phyloP scores from a whole-genome alignment of 2,329 filamentous ascomycete species.

The Cladosporium halotolerans region DNA sequence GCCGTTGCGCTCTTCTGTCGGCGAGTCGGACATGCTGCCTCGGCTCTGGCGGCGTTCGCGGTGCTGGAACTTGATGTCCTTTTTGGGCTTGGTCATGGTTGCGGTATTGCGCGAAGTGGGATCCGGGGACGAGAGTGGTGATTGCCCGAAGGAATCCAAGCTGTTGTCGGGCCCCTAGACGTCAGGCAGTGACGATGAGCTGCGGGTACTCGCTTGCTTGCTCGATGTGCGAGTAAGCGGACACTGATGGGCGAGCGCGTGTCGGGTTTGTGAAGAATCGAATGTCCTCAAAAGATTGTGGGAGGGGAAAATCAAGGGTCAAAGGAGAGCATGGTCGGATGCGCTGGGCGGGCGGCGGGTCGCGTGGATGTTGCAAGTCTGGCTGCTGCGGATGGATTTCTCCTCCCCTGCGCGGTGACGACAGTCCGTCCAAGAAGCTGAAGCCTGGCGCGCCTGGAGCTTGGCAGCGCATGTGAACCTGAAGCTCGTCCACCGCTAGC shows the following conservation, averaged over 20 bases:
- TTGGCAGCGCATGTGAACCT: too few relatives aligned
- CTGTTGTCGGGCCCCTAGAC: neutral
- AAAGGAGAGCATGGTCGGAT: neutral
- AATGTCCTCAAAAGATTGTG: neutral
- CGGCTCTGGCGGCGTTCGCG: conserved; percentile 54
- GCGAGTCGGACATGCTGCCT: conserved; percentile 55
- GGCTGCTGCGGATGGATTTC: neutral
- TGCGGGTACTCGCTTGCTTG: neutral
- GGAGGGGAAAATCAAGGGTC: neutral
- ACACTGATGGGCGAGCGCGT: conserved; percentile 2
- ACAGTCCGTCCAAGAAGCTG: neutral
- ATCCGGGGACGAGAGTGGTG: neutral
- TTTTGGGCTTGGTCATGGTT: conserved; percentile 48
- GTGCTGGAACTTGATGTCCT: conserved; percentile 57
- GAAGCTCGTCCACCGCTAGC: too few relatives aligned
- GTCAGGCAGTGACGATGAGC: too few relatives aligned
- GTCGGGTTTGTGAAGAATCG: conserved; percentile 1
- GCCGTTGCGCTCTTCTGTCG: conserved; percentile 20
- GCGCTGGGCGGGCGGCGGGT: neutral
- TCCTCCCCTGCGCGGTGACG: neutral
- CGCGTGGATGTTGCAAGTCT: neutral
- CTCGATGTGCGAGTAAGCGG: conserved; percentile 3
- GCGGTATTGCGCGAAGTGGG: neutral
- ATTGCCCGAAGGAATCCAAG: neutral
- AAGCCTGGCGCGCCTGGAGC: too few relatives aligned